Evolutionary conservation across 2,329 filamentous ascomycete species (phyloP), one percentile per base, ranked within the genome.

Genomic region (Cladosporium colombiae): DNA sequence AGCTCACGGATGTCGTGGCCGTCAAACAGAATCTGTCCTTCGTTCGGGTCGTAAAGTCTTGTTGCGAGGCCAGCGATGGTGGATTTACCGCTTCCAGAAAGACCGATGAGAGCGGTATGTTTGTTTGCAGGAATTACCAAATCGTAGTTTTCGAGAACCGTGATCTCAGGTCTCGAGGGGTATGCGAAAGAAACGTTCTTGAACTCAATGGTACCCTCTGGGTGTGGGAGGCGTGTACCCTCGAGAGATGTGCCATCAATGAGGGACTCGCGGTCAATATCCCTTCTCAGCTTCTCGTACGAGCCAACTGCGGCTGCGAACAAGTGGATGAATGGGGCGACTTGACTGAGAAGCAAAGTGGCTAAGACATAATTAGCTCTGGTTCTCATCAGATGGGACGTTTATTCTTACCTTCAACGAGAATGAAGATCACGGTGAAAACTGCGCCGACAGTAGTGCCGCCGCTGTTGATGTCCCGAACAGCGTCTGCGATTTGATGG

Each of bases 61-160:
- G 68, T 68, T 16, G 81, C 44, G 0, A 98, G 80, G 0, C 89
- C 86, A 0, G 90, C 84, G 40, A 97, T 83, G 0, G 94, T 97
- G 16, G 90, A 93, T 78, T 99, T 98, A 1, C 95, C 94, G 18
- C 90, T 91, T 0, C 95, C 94, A 0, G 93, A 97, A 0, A 86
- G 80, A 1, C 94, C 93, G 2, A 96, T 92, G 21, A 98, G 87
- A 2, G 91, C 92, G 0, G 89, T 89, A 70, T 87, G 91, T 3
- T 85, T 87, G 27, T 89, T 88, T 0, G 84, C 77, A 0, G 81
- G 74, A 58, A 97, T 85, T 0, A 78, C 80, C 7, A 97, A 80
- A n/a, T 82, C 87, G 21, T 96, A 76, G 25, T 86, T 80, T 7
- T 82, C 81, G 1, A 97, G 81, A 0, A 92, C 85, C 0, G 65